These are phyloP conservation scores for Wickerhamiella alocasiicola DNA, from an alignment of 805 yeast species.

Conservation along the genomic window DNA sequence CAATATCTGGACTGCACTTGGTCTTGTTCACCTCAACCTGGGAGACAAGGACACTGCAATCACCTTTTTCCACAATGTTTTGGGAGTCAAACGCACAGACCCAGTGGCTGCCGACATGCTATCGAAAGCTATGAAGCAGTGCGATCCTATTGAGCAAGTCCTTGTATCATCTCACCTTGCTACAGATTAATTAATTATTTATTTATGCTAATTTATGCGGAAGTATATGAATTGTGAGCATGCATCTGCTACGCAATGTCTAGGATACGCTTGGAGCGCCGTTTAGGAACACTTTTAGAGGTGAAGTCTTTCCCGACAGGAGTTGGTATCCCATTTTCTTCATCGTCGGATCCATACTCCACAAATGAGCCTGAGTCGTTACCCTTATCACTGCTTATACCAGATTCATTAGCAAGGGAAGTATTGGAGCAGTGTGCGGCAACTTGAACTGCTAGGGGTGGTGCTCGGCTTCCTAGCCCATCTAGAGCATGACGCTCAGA, in stretches of 20 bases:
- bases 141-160: not conserved
- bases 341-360: constrained; percentile 8
- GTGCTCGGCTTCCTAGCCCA: constrained; percentile 4
- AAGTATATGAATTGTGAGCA: no score
- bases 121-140: constrained; percentile 1
- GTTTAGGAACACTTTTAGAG: constrained; percentile 2
- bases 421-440: not conserved
- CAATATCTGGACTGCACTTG: constrained; percentile 72
- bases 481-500: constrained; percentile 1
- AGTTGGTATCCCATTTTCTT: not conserved
- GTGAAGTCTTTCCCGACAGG: constrained; percentile 4
- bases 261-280: not conserved
- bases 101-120: constrained; percentile 74
- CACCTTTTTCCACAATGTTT: constrained; percentile 63
- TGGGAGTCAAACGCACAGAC: constrained; percentile 67
- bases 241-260: no score
- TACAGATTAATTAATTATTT: not conserved
- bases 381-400: not conserved
- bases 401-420: not conserved
- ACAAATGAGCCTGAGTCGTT: not conserved
- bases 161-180: not conserved
- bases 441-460: not conserved
- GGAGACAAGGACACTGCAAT: constrained; percentile 57
- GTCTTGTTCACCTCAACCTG: constrained; percentile 62
- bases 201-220: no score